A percentile compares a stretch with the other conserved stretches of the same genome.
These are phyloP conservation scores for Trichoderma sp. DNA, from an alignment of 2,329 filamentous ascomycete species.

Conservation along the genomic window DNA sequence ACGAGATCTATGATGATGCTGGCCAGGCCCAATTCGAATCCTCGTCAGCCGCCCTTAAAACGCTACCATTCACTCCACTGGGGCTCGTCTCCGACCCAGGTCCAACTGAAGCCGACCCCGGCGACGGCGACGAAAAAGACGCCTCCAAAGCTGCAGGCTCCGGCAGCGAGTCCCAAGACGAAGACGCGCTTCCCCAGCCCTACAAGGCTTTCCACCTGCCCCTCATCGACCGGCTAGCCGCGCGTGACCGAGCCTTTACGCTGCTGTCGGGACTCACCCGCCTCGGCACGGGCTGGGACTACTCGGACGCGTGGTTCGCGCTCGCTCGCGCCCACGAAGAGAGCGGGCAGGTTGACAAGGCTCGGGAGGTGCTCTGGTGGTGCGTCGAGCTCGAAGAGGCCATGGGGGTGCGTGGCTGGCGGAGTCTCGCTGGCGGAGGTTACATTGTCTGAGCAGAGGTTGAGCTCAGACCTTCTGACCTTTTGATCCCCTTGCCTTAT, in stretches of 20 bases:
- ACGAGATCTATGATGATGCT: slow-evolving; percentile 24
- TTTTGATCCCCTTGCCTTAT: not conserved
- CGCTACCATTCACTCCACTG: slow-evolving; percentile 50
- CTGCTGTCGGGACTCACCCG: slow-evolving; percentile 82
- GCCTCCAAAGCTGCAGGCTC: slow-evolving; percentile 23
- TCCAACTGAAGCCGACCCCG: slow-evolving; percentile 31
- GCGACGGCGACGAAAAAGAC: slow-evolving; percentile 28
- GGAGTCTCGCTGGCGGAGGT: slow-evolving; percentile 65
- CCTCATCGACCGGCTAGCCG: slow-evolving; percentile 79
- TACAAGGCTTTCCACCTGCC: slow-evolving; percentile 66
- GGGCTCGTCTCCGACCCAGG: slow-evolving; percentile 45
- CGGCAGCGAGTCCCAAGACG: slow-evolving; percentile 33
- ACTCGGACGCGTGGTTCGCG: slow-evolving; percentile 89
- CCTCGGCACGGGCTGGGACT: slow-evolving; percentile 85
- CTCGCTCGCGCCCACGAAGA: slow-evolving; percentile 86
- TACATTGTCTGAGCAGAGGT: slow-evolving; percentile 53
- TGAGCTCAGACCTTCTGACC: not conserved
- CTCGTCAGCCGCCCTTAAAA: slow-evolving; percentile 25
- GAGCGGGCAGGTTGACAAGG: slow-evolving; percentile 80
- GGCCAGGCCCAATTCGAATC: slow-evolving; percentile 2
- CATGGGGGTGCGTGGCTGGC: slow-evolving; percentile 78
- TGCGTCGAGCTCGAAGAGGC: slow-evolving; percentile 92
- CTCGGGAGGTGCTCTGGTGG: slow-evolving; percentile 95
- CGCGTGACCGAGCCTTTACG: slow-evolving; percentile 84
- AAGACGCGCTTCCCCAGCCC: slow-evolving; percentile 52